Base-by-base conservation (phyloP, 331 rosid genomes). In the Acacia concinna region DNA sequence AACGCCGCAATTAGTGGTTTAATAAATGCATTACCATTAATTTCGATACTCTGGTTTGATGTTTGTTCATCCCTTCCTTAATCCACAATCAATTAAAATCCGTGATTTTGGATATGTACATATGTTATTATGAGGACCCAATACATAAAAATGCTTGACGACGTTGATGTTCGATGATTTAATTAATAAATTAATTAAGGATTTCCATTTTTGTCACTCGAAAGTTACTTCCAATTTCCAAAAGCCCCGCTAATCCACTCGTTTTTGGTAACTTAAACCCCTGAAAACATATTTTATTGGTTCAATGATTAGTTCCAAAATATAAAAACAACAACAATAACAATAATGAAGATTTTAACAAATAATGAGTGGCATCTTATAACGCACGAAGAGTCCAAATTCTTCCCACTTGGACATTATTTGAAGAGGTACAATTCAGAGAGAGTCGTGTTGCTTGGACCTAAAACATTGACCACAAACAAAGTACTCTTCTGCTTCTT, bases 321-420 rank as follows among this genome's bases (percentile, higher is more conserved):
- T 5, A 23, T 18, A 31, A 2, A 31, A 2, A 46, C 0, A 15
- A 49, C n/a, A 49, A 15, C 1, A 63, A 17, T 2, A 31, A 17
- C 2, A 14, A 35, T 18, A 4, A 49, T 44, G 35, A 67, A 25
- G 56, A n/a, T 23, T n/a, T n/a, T n/a, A n/a, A n/a, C n/a, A n/a
- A 60, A 18, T 15, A 72, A 28, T 31, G 47, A 70, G 34, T 63
- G 15, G 75, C 84, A 82, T 59, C 81, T 27, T 79, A 84, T 67
- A 79, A 83, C 81, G 70, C 84, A 83, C 78, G 82, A 82, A 77
- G 73, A 23, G 18, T 74, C 73, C 74, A 85, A 70, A 83, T 88
- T 85, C 86, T 76, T 82, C 73, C 71, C 49, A 81, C 23, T 88
- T 81, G 87, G 90, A 86, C 89, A 63, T 78, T 74, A 67, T 71